Percentiles rank a stretch among this genome's conserved stretches.
Evolutionary conservation across 768 basidiomycete genomes (phyloP).

Genomic region (Mycena belliarum): DNA sequence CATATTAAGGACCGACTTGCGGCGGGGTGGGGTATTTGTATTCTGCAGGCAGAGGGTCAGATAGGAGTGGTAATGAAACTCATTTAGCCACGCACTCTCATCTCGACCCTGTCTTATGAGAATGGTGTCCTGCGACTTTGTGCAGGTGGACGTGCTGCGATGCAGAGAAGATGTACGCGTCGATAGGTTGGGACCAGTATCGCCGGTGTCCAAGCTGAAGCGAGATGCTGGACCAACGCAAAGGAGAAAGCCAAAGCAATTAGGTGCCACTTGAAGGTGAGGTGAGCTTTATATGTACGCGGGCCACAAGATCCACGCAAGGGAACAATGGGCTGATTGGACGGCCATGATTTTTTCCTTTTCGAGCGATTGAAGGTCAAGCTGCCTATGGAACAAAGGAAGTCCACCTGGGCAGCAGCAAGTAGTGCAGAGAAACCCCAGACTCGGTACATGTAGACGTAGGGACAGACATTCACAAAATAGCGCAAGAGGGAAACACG

Average conservation of each 20-base stretch:
- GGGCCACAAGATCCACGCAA: background rate
- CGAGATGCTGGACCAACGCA: background rate
- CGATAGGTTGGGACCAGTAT: too few relatives aligned
- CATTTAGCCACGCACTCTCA: slow-evolving; percentile 8
- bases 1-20: slow-evolving; percentile 14
- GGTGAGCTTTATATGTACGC: background rate
- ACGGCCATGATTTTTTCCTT: background rate
- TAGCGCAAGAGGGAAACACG: too few relatives aligned
- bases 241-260: background rate
- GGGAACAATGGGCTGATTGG: background rate
- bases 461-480: too few relatives aligned
- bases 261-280: background rate
- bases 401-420: too few relatives aligned
- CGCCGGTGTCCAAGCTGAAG: background rate
- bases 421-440: too few relatives aligned
- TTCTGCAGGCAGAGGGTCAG: background rate
- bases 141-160: too few relatives aligned
- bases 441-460: too few relatives aligned
- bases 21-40: slow-evolving; percentile 13
- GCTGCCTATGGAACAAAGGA: background rate
- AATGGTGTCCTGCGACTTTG: too few relatives aligned
- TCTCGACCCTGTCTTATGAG: background rate
- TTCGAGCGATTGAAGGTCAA: slow-evolving; percentile 5
- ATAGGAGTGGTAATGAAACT: background rate
- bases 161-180: background rate